Evolutionary conservation across 257 asterid species (phyloP).

Genomic region (Plectranthus barbatus): DNA sequence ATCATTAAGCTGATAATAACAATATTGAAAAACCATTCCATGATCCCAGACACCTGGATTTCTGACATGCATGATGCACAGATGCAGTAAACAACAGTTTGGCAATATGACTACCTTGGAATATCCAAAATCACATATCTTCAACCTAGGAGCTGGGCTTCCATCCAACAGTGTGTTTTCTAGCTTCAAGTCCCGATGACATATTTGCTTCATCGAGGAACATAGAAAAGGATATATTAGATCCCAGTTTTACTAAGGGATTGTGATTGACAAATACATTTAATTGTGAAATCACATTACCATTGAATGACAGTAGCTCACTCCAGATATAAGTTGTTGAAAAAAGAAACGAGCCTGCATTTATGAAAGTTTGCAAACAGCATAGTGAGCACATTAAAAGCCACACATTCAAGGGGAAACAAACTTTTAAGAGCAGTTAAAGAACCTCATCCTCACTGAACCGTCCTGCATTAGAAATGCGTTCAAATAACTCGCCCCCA

Average conservation of each 20-base stretch:
- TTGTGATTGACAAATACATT: background rate
- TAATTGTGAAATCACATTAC: slow-evolving; percentile 16
- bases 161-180: slow-evolving; percentile 88
- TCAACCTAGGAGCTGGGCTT: slow-evolving; percentile 83
- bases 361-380: background rate
- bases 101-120: slow-evolving; percentile 47
- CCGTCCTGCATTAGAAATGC: slow-evolving; percentile 83
- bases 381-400: background rate
- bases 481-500: slow-evolving; percentile 87
- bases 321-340: slow-evolving; percentile 93
- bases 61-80: background rate
- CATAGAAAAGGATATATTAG: background rate
- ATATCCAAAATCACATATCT: slow-evolving; percentile 91
- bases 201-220: slow-evolving; percentile 58
- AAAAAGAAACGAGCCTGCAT: slow-evolving; percentile 85
- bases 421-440: background rate
- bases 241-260: background rate
- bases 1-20: background rate
- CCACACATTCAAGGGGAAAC: background rate
- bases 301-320: slow-evolving; percentile 89
- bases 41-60: background rate
- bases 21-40: background rate
- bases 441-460: slow-evolving; percentile 84
- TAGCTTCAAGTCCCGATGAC: slow-evolving; percentile 86
- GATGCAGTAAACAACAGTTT: background rate